A percentile compares a stretch with the other conserved stretches of the same genome.
phyloP scores from a whole-genome alignment of 1,284 basidiomycete species.

The Bjerkandera adusta region DNA sequence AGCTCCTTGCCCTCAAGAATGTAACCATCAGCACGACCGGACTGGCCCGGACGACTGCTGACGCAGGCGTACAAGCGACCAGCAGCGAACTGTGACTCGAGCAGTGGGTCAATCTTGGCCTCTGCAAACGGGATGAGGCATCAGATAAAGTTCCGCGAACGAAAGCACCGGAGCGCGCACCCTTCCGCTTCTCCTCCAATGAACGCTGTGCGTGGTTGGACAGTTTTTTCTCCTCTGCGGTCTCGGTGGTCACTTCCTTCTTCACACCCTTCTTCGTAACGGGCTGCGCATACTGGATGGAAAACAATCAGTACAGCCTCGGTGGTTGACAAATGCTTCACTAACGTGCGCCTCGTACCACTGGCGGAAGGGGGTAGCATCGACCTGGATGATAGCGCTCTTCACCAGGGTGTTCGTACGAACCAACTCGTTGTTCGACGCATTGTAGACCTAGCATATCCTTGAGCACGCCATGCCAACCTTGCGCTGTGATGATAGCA shows the following conservation, averaged over 20 bases:
- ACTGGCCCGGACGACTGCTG: slow-evolving; percentile 92
- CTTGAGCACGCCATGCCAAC: neutral
- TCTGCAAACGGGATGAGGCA: slow-evolving; percentile 41
- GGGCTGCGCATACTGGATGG: slow-evolving; percentile 81
- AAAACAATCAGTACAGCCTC: slow-evolving; percentile 15
- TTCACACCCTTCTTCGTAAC: slow-evolving; percentile 83
- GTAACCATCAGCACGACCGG: slow-evolving; percentile 92
- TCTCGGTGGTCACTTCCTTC: slow-evolving; percentile 44
- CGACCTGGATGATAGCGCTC: slow-evolving; percentile 91
- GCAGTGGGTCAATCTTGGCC: slow-evolving; percentile 85
- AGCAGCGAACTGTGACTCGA: slow-evolving; percentile 85
- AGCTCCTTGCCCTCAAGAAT: slow-evolving; percentile 96
- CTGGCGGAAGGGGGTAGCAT: slow-evolving; percentile 96
- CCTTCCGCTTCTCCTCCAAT: slow-evolving; percentile 88
- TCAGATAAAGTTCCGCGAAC: slow-evolving; percentile 1
- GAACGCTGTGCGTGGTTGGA: slow-evolving; percentile 88
- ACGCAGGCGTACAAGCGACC: slow-evolving; percentile 89
- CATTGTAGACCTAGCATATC: slow-evolving; percentile 81
- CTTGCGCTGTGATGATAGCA: slow-evolving; percentile 25
- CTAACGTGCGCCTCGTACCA: slow-evolving; percentile 96
- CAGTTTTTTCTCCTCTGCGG: slow-evolving; percentile 70
- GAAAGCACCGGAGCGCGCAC: slow-evolving; percentile 36
- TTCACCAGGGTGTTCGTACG: slow-evolving; percentile 98
- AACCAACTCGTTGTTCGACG: slow-evolving; percentile 98
- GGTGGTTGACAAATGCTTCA: slow-evolving; percentile 23